Percentiles rank a stretch among this genome's conserved stretches.
Conservation (phyloP, 2,329 filamentous ascomycete genomes). For the Calonectria ilicicola region DNA sequence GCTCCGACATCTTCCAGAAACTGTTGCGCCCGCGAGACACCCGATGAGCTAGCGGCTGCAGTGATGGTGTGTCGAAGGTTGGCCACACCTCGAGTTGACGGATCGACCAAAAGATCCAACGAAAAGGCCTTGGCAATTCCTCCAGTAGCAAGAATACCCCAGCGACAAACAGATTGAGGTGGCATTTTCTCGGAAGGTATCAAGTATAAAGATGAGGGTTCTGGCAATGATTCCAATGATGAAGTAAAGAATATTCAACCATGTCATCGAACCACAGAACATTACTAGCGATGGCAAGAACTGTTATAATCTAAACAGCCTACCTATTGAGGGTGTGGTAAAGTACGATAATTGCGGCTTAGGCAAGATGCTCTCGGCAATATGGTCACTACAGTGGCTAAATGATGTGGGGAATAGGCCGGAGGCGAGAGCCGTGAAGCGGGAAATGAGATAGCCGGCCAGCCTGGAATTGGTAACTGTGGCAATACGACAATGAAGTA, state of each 20-base stretch:
- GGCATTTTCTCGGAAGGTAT: neutral
- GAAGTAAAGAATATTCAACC: neutral
- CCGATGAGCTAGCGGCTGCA: conserved; percentile 82
- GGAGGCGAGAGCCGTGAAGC: too few relatives aligned
- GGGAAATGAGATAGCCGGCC: neutral
- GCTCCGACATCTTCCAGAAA: conserved; percentile 79
- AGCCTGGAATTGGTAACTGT: neutral
- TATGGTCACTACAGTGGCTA: neutral
- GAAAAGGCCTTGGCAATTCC: neutral
- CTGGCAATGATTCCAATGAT: neutral
- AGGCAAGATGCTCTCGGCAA: neutral
- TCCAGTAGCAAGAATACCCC: neutral
- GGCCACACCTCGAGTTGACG: conserved; percentile 73
- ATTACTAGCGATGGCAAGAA: neutral
- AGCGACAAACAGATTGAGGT: neutral
- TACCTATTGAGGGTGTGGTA: too few relatives aligned
- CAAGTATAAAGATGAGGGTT: neutral
- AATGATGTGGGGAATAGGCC: neutral
- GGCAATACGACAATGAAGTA: neutral
- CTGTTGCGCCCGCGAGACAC: conserved; percentile 72
- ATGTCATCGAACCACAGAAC: neutral
- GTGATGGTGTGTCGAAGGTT: conserved; percentile 81
- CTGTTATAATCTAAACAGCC: neutral
- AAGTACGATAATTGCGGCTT: neutral
- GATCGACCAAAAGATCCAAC: conserved; percentile 81